Conservation (phyloP, 352 stramenopile species). For the Pythium coloratum region DNA sequence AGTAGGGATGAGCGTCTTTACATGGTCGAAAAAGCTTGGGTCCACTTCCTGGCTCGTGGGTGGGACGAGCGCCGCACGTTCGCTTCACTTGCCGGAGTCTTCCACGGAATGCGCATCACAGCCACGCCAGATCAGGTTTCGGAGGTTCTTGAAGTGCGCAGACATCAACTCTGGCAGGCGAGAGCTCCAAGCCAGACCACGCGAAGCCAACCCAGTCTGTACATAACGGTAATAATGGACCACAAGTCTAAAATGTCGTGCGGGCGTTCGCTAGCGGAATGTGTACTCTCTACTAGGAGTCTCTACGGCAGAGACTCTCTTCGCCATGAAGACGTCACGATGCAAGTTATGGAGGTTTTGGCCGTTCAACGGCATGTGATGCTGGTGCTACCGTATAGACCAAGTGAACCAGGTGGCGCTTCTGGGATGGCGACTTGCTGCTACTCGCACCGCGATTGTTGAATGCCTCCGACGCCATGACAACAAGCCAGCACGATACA, state of each 20-base stretch:
- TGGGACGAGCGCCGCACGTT: background rate
- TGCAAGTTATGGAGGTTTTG: no score
- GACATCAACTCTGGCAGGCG: background rate
- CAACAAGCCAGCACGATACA: background rate
- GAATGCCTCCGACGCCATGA: background rate
- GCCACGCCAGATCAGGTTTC: slow-evolving; percentile 19
- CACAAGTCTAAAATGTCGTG: no score
- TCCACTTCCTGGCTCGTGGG: background rate
- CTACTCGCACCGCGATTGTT: background rate
- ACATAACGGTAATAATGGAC: no score
- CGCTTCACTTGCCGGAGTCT: slow-evolving; percentile 2
- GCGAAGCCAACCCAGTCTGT: no score
- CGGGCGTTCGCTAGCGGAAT: no score
- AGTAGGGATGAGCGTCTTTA: background rate
- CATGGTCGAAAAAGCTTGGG: background rate
- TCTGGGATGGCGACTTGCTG: background rate
- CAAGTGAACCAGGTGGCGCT: background rate
- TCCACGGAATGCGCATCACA: background rate
- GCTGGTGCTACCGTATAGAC: background rate
- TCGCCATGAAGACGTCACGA: no score
- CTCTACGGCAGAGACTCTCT: no score
- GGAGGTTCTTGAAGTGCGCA: slow-evolving; percentile 20
- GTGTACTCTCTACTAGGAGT: no score
- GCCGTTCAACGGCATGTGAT: background rate
- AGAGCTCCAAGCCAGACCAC: background rate